phyloP scores from a whole-genome alignment of 164 flowering plant genomes.

The Brasenia schreberi region DNA sequence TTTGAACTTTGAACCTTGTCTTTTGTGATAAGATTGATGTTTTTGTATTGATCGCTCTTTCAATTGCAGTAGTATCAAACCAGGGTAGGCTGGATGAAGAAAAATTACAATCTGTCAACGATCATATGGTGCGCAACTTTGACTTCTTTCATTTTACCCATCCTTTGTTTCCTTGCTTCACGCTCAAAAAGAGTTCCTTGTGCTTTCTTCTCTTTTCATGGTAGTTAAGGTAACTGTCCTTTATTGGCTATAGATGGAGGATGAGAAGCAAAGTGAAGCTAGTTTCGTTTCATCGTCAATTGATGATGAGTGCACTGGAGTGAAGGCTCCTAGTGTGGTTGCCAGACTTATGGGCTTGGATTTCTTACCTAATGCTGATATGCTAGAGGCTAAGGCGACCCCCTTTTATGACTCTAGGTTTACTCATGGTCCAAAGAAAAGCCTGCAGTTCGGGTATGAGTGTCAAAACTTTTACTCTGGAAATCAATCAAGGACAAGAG shows the following conservation, averaged over 20 bases:
- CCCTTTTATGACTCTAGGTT: conserved; percentile 39
- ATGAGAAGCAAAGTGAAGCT: conserved; percentile 49
- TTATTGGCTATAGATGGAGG: neutral
- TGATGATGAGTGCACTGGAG: conserved; percentile 60
- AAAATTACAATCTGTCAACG: conserved; percentile 31
- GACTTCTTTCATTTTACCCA: neutral
- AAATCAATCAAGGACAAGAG: conserved; percentile 16
- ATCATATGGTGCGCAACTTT: conserved; percentile 27
- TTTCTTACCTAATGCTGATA: conserved; percentile 51
- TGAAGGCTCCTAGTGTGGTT: conserved; percentile 71
- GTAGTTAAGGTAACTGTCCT: too few species aligned
- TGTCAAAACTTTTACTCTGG: conserved; percentile 21
- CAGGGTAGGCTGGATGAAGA: conserved; percentile 54
- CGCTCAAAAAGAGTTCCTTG: neutral
- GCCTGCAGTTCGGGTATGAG: conserved; percentile 22
- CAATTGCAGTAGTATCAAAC: conserved; percentile 26
- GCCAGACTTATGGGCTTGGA: conserved; percentile 98
- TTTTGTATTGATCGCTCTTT: conserved; percentile 1
- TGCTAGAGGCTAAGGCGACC: conserved; percentile 38
- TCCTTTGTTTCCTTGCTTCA: neutral
- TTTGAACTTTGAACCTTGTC: too few species aligned
- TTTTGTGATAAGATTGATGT: neutral
- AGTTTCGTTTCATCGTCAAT: conserved; percentile 88
- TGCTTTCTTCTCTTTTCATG: neutral
- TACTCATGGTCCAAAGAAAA: conserved; percentile 22